Evolutionary conservation across 805 yeast genomes (phyloP), one percentile per base, ranked within the genome.

Genomic region (Ogataea dorogensis): DNA sequence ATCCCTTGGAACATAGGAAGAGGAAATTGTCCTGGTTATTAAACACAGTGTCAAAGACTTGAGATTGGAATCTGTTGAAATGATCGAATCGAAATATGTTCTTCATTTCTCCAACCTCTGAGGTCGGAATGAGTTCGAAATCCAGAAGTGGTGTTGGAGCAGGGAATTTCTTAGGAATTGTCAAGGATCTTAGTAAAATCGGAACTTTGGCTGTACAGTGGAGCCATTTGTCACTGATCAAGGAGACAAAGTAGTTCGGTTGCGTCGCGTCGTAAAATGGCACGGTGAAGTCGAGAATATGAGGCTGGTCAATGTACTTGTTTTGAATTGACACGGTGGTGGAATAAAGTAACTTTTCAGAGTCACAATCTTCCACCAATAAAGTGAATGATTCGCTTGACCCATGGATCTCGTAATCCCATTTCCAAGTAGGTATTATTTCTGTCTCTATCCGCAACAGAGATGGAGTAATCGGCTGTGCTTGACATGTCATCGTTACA

Each of bases 141-240:
- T 72, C 79, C n/a, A 75, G 50, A 15, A 83, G 51, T 19, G 72
- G 73, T 0, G 87, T 79, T 22, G 77, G 77, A 0, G 81, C 70
- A 1, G 86, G 77, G 39, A 81, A 75, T 46, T 73, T 73, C 50
- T 75, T 72, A 5, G 95, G 96, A 4, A 78, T 33, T 21, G 61
- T 65, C 36, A 84, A 46, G 15, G 64, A 54, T 20, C 67, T 63
- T 42, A 86, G 61, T 38, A 77, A 58, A 1, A 87, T 66, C 0
- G 96, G 86, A 1, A 73, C 54, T 41, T 73, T 75, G 43, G 71
- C 66, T 37, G 75, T 85, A 39, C 87, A 77, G 43, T 86, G 89
- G 4, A 88, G 61, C 98, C 98, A 93, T 41, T 70, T 76, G 40
- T 89, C 95, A 39, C 95, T 86, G 2, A 83, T 60, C 9, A 89